Percentiles rank a stretch among this genome's conserved stretches.
These are phyloP conservation scores for Agaricus subrufescens DNA, from an alignment of 768 basidiomycete genomes.

Conservation along the genomic window DNA sequence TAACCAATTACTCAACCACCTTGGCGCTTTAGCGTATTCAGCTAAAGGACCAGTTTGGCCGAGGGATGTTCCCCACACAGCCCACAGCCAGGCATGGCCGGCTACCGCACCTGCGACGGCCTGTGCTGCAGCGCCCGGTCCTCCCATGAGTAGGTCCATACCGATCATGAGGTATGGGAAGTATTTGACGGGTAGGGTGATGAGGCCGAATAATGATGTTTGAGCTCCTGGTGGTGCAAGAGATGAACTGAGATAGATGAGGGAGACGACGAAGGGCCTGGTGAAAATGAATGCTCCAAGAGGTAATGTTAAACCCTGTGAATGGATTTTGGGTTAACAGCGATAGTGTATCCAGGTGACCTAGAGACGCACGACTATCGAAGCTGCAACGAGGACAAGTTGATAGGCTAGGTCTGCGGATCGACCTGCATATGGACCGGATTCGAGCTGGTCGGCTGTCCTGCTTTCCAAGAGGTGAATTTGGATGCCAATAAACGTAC, in stretches of 20 bases:
- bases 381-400: conserved; percentile 45
- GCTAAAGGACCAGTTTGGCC: conserved; percentile 36
- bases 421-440: conserved; percentile 46
- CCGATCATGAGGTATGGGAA: conserved; percentile 71
- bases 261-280: conserved; percentile 59
- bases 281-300: conserved; percentile 51
- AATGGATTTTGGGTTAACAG: neutral
- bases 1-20: conserved; percentile 50
- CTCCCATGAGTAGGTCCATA: conserved; percentile 65
- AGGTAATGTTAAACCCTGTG: conserved; percentile 54
- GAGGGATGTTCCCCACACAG: conserved; percentile 44
- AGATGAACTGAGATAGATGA: conserved; percentile 64
- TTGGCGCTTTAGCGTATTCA: conserved; percentile 45
- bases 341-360: neutral
- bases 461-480: conserved; percentile 37
- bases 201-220: conserved; percentile 74
- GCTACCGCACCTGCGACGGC: conserved; percentile 67
- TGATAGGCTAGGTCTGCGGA: conserved; percentile 82
- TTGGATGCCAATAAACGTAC: neutral
- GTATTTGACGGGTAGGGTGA: conserved; percentile 68
- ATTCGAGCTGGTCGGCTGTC: conserved; percentile 61
- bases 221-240: conserved; percentile 63
- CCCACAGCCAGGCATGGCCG: conserved; percentile 83
- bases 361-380: conserved; percentile 52
- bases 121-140: conserved; percentile 49